Percentiles rank a stretch among this genome's conserved stretches.
These are phyloP conservation scores for Beauveria scarabaeidicola DNA, from an alignment of 2,329 filamentous ascomycete genomes.

Conservation along the genomic window DNA sequence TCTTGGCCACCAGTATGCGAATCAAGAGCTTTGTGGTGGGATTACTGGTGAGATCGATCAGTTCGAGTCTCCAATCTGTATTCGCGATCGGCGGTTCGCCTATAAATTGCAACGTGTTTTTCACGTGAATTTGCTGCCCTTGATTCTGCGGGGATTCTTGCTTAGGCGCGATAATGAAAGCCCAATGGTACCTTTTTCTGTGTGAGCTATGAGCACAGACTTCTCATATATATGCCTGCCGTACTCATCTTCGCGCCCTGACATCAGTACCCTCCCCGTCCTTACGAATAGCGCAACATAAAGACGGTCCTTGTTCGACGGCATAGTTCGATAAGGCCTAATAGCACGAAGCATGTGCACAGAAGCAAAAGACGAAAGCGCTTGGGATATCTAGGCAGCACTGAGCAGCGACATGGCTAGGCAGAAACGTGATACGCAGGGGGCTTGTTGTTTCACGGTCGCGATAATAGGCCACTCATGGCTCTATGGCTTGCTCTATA, in stretches of 20 bases:
- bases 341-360: not conserved
- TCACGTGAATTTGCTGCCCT: slow-evolving; percentile 23
- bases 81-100: not conserved
- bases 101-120: slow-evolving; percentile 16
- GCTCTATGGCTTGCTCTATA: no score
- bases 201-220: not conserved
- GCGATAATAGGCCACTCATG: no score
- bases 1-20: slow-evolving; percentile 23
- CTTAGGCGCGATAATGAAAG: slow-evolving; percentile 29
- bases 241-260: slow-evolving; percentile 13
- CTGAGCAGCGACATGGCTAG: no score
- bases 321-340: not conserved
- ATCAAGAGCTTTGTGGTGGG: slow-evolving; percentile 20
- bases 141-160: slow-evolving; percentile 12
- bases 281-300: not conserved
- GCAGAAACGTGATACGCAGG: no score
- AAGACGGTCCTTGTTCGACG: not conserved
- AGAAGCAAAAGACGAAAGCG: not conserved
- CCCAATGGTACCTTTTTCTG: slow-evolving; percentile 28
- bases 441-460: no score
- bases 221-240: not conserved
- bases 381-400: not conserved
- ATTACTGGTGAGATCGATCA: slow-evolving; percentile 18
- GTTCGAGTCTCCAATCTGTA: slow-evolving; percentile 5
- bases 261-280: slow-evolving; percentile 2